These are phyloP conservation scores for Mariannaea sp. DNA, from an alignment of 2,329 filamentous ascomycete genomes.

Conservation along the genomic window DNA sequence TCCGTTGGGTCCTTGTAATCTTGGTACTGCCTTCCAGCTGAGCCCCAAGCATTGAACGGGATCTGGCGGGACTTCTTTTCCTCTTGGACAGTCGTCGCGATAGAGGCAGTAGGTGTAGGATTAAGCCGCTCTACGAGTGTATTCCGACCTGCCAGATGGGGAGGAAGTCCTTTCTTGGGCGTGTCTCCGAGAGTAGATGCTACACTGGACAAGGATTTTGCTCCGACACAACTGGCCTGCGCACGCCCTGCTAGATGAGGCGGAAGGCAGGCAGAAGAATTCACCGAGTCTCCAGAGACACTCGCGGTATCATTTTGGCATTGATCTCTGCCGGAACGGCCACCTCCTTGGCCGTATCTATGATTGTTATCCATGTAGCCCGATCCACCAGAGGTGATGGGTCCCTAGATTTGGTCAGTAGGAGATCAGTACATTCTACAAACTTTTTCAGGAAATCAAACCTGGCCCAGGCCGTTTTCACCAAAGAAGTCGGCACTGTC, in stretches of 20 bases:
- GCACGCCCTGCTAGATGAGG: conserved; percentile 6
- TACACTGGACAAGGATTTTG: background rate
- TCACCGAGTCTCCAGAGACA: conserved; percentile 13
- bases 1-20: conserved; percentile 32
- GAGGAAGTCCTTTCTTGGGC: conserved; percentile 7
- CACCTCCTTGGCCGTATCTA: background rate
- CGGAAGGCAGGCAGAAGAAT: conserved; percentile 3
- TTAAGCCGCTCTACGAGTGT: background rate
- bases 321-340: background rate
- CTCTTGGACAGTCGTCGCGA: conserved; percentile 38
- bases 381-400: conserved; percentile 30
- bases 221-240: background rate
- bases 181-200: background rate
- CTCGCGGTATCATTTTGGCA: background rate
- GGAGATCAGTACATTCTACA: conserved; percentile 9
- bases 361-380: conserved; percentile 30
- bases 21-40: conserved; percentile 30
- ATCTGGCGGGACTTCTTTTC: conserved; percentile 6
- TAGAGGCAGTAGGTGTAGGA: conserved; percentile 33
- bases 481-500: conserved; percentile 24
- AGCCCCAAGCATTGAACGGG: conserved; percentile 42
- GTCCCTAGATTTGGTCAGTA: conserved; percentile 33
- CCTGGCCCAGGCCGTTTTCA: conserved; percentile 1
- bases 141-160: conserved; percentile 8
- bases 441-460: conserved; percentile 4